These are phyloP conservation scores for Sphenostylis stenocarpa DNA, from an alignment of 306 rosid genomes.

Conservation along the genomic window DNA sequence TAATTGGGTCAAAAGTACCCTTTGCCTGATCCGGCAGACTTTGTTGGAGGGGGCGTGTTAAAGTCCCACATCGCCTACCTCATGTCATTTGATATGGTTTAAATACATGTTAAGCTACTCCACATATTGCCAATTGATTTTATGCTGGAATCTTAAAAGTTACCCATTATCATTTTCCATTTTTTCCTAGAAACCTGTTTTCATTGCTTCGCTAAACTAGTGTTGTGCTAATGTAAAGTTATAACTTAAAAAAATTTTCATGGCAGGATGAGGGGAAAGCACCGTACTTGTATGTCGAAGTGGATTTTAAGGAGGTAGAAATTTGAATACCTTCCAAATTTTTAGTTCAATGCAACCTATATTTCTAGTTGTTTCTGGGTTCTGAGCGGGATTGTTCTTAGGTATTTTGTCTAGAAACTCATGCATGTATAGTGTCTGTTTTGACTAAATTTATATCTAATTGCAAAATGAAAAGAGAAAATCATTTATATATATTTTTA, in stretches of 20 bases:
- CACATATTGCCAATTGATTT: too few species aligned
- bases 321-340: constrained; percentile 20
- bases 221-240: constrained; percentile 13
- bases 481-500: constrained; percentile 1
- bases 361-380: constrained; percentile 15
- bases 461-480: neutral
- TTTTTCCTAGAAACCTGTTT: constrained; percentile 3
- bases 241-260: constrained; percentile 26
- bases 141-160: too few species aligned
- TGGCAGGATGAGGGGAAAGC: constrained; percentile 87
- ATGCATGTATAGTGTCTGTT: neutral
- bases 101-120: too few species aligned
- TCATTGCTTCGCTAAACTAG: constrained; percentile 7
- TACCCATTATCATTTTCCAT: constrained; percentile 2
- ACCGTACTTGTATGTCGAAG: constrained; percentile 81
- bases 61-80: too few species aligned
- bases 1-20: too few species aligned
- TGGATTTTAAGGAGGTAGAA: constrained; percentile 91
- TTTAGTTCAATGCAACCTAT: constrained; percentile 29
- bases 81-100: too few species aligned
- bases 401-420: constrained; percentile 6
- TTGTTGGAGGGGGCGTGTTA: too few species aligned
- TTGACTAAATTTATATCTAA: constrained; percentile 13
- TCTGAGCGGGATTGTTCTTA: constrained; percentile 9
- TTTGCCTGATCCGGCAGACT: too few species aligned